phyloP scores from a whole-genome alignment of 2,329 filamentous ascomycete species.

The Ramularia endophylla region DNA sequence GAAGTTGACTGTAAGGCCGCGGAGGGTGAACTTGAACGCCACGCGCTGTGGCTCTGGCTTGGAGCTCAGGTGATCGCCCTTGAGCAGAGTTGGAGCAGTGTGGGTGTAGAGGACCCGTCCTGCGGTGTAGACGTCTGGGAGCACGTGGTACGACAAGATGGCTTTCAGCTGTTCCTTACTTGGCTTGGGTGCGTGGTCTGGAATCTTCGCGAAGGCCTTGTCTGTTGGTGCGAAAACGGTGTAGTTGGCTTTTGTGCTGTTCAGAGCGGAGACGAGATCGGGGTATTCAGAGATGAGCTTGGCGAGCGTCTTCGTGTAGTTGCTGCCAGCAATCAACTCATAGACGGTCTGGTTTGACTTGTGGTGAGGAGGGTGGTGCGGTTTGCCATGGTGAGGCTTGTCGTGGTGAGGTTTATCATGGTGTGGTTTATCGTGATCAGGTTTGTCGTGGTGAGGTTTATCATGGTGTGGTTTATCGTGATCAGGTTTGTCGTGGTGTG shows the following conservation, averaged over 20 bases:
- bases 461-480: conserved; percentile 21
- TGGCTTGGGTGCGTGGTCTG: conserved; percentile 53
- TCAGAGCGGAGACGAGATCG: conserved; percentile 66
- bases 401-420: conserved; percentile 30
- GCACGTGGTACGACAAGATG: conserved; percentile 70
- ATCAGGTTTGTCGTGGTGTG: conserved; percentile 16
- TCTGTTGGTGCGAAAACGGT: conserved; percentile 80
- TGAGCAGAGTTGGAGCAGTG: conserved; percentile 66
- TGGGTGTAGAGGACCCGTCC: conserved; percentile 60
- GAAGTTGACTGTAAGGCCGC: conserved; percentile 69
- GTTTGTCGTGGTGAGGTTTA: conserved; percentile 18
- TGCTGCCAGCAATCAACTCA: conserved; percentile 67
- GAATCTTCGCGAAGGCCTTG: conserved; percentile 64
- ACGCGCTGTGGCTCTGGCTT: conserved; percentile 62
- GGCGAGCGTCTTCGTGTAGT: conserved; percentile 71
- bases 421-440: conserved; percentile 16
- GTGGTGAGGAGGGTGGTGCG: too few relatives aligned
- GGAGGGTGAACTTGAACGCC: conserved; percentile 56
- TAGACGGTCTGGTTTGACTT: conserved; percentile 68
- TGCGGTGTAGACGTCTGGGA: conserved; percentile 60
- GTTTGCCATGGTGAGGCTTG: conserved; percentile 31
- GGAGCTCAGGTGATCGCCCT: conserved; percentile 54
- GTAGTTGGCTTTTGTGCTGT: conserved; percentile 66
- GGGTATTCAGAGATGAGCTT: conserved; percentile 68
- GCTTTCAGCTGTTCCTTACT: conserved; percentile 64